These are phyloP conservation scores for Fusarium foetens DNA, from an alignment of 2,329 filamentous ascomycete species.

Conservation along the genomic window DNA sequence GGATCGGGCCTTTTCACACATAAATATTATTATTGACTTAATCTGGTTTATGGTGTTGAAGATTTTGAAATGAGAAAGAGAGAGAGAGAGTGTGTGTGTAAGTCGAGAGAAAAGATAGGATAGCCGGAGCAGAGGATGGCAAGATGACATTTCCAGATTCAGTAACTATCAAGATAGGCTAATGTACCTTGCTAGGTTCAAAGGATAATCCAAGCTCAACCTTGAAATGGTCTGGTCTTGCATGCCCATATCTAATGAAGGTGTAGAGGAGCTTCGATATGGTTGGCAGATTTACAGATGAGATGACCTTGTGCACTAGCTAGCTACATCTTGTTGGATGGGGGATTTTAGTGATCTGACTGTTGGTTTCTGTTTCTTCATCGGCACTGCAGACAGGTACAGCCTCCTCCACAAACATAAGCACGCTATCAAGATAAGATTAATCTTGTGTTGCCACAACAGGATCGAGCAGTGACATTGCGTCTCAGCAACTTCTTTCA, in stretches of 20 bases:
- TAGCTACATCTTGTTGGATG: conserved; percentile 7
- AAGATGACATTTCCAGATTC: conserved; percentile 2
- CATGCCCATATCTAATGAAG: conserved; percentile 11
- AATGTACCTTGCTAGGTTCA: conserved; percentile 14
- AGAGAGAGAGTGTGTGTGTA: neutral
- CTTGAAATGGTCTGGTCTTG: conserved; percentile 8
- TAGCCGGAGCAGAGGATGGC: neutral
- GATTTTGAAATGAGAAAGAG: neutral
- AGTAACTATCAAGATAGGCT: conserved; percentile 24
- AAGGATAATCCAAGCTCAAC: conserved; percentile 14
- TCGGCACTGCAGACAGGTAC: neutral
- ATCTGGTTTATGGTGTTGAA: neutral
- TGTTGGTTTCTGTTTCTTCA: conserved; percentile 6
- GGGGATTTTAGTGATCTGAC: conserved; percentile 9
- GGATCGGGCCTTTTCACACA: neutral
- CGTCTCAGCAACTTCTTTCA: neutral
- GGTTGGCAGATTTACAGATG: conserved; percentile 16
- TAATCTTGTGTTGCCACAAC: conserved; percentile 11
- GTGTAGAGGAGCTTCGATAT: conserved; percentile 20
- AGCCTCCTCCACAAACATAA: conserved; percentile 26
- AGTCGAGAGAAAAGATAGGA: conserved; percentile 12
- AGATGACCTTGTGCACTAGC: neutral
- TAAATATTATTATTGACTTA: neutral
- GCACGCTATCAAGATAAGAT: conserved; percentile 25
- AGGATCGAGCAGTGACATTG: neutral